Conservation (phyloP, 345 rosid genomes). For the Acer campestre region DNA sequence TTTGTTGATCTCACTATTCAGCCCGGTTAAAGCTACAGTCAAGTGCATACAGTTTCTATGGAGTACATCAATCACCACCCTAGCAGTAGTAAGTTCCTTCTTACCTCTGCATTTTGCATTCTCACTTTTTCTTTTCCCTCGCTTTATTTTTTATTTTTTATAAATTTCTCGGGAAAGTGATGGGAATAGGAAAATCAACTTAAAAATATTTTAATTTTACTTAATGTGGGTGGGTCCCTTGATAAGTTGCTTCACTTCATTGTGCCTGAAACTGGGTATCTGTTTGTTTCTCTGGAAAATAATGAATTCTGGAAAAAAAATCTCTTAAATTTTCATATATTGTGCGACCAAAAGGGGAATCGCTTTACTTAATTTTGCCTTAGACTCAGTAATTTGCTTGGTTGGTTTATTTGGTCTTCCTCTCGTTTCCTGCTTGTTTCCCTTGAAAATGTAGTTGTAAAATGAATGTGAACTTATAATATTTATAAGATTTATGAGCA, state of each 20-base stretch:
- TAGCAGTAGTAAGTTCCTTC: constrained; percentile 15
- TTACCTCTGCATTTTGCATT: background rate
- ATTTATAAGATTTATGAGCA: background rate
- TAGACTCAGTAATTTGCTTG: too few species aligned
- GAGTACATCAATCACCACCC: constrained; percentile 14
- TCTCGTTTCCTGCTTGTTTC: constrained; percentile 4
- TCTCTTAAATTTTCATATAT: background rate
- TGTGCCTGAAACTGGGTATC: background rate
- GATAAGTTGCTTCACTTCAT: background rate
- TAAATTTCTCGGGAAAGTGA: constrained; percentile 17
- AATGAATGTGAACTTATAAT: background rate
- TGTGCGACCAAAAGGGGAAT: background rate
- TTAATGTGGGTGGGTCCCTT: background rate
- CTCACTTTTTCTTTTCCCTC: background rate
- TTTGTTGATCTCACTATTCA: background rate
- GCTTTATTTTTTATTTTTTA: background rate
- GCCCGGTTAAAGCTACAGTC: background rate
- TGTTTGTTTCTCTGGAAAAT: background rate
- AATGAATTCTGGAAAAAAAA: background rate
- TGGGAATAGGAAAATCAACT: background rate
- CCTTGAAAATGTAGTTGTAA: background rate
- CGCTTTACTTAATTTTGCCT: background rate
- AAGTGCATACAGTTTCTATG: background rate
- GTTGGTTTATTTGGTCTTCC: background rate
- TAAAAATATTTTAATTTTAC: background rate